Evolutionary conservation across 225 moss, liverwort and hornwort genomes (phyloP), one percentile per base, ranked within the genome.

Genomic region (Pseudoscleropodium purum): DNA sequence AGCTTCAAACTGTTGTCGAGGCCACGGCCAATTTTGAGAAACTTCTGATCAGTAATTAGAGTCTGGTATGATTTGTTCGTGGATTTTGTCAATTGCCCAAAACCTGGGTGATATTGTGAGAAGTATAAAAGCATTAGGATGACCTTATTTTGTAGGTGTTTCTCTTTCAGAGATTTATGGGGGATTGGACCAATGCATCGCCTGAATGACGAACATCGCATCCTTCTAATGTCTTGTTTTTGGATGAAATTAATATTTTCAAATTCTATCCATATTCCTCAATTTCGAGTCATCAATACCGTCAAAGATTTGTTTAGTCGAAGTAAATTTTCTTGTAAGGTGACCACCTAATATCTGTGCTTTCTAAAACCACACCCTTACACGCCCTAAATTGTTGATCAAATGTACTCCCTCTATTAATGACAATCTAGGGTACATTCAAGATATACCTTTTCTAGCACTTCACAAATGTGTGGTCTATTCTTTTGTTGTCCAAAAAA

Each of bases 11-110:
- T 62, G 91, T 98, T 43, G 69, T 91, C 54, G 94, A 95, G 87
- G 96, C 96, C 43, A 93, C 90, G 34, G 87, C 82, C 92, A 96
- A 96, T 86, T 96, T 98, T 84, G 90, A 90, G 88, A 94, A 49
- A 69, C 97, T 97, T 86, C 89, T 93, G 24, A 84, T 92, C 73
- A 88, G 80, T 75, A 60, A 20, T 29, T 87, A 91, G 87, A 79
- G 41, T 60, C 68, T 59, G 54, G 29, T 82, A 15, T 25, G 47
- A 77, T 54, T 52, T 88, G 81, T 75, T 61, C 43, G 52, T 52
- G 41, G 61, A 65, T 49, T 72, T 51, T 92, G 61, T 68, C 68
- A 87, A 72, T 84, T 87, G 75, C 83, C 36, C 86, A 36, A 56
- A 70, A n/a, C 47, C 69, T 34, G 79, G 60, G 34, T 72, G 45